Percentiles rank a stretch among this genome's conserved stretches.
Evolutionary conservation across 805 yeast species (phyloP).

Genomic region (Hanseniaspora thailandica): DNA sequence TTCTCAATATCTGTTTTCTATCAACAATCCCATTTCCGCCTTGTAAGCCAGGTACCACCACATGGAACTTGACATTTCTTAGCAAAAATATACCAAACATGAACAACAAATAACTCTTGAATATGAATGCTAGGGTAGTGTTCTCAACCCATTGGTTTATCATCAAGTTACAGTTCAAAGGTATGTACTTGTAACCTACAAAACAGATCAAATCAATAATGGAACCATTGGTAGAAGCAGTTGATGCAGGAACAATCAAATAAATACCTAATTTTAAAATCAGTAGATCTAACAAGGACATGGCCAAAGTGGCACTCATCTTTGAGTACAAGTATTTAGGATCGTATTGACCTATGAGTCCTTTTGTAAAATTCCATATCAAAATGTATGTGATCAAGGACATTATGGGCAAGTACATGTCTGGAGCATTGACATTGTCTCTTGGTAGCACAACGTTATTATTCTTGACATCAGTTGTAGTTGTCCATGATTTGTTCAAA

Average conservation of each 20-base stretch:
- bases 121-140: slow-evolving; percentile 33
- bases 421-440: slow-evolving; percentile 90
- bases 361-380: slow-evolving; percentile 72
- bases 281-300: slow-evolving; percentile 61
- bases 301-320: slow-evolving; percentile 75
- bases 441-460: slow-evolving; percentile 35
- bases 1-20: slow-evolving; percentile 56
- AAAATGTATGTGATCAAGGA: slow-evolving; percentile 78
- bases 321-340: slow-evolving; percentile 84
- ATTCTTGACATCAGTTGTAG: slow-evolving; percentile 29
- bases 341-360: slow-evolving; percentile 78
- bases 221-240: slow-evolving; percentile 26
- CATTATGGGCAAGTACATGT: slow-evolving; percentile 90
- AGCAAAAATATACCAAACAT: slow-evolving; percentile 56
- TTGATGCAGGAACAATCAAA: slow-evolving; percentile 35
- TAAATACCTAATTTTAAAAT: slow-evolving; percentile 75
- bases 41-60: slow-evolving; percentile 25
- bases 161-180: slow-evolving; percentile 45
- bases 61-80: slow-evolving; percentile 39
- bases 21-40: slow-evolving; percentile 46
- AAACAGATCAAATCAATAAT: slow-evolving; percentile 78
- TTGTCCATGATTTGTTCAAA: slow-evolving; percentile 70
- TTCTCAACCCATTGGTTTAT: slow-evolving; percentile 27
- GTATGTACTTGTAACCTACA: slow-evolving; percentile 89
- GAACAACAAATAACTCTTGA: slow-evolving; percentile 39